Conservation (phyloP, 2,329 filamentous ascomycete genomes). For the Parafenestella ontariensis region DNA sequence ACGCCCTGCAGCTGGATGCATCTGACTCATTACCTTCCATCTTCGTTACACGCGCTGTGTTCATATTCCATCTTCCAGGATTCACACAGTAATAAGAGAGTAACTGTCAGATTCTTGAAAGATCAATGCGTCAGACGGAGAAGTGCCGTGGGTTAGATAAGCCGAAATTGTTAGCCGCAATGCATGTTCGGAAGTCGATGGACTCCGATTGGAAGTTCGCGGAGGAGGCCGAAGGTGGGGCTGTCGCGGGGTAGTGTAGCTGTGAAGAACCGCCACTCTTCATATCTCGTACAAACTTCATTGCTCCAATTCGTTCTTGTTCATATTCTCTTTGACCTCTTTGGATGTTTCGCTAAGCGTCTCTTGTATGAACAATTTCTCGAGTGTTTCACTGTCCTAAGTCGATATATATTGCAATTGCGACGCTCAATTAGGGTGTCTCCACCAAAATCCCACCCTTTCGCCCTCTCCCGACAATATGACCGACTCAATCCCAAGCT, state of each 20-base stretch:
- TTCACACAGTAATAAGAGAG: too few relatives aligned
- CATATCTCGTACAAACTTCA: background rate
- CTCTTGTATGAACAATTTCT: background rate
- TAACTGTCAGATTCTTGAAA: background rate
- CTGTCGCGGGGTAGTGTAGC: slow-evolving; percentile 7
- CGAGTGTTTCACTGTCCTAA: background rate
- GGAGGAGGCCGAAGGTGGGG: slow-evolving; percentile 9
- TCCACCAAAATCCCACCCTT: too few relatives aligned
- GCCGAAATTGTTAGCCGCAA: background rate
- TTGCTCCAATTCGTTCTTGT: background rate
- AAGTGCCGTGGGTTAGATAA: background rate
- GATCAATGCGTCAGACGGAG: too few relatives aligned
- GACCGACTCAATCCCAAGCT: slow-evolving; percentile 31
- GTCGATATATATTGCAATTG: too few relatives aligned
- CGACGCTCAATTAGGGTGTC: too few relatives aligned
- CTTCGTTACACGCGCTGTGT: background rate
- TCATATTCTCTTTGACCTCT: background rate
- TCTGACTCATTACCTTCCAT: background rate
- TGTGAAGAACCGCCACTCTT: background rate
- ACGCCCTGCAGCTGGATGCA: background rate
- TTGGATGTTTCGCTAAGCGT: background rate
- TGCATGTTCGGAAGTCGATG: slow-evolving; percentile 7
- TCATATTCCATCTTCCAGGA: background rate
- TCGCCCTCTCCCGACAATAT: background rate
- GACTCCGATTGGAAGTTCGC: slow-evolving; percentile 11